Evolutionary conservation across 1,139 yeast species (phyloP).

Genomic region (Nadsonia starkeyi-henricii): DNA sequence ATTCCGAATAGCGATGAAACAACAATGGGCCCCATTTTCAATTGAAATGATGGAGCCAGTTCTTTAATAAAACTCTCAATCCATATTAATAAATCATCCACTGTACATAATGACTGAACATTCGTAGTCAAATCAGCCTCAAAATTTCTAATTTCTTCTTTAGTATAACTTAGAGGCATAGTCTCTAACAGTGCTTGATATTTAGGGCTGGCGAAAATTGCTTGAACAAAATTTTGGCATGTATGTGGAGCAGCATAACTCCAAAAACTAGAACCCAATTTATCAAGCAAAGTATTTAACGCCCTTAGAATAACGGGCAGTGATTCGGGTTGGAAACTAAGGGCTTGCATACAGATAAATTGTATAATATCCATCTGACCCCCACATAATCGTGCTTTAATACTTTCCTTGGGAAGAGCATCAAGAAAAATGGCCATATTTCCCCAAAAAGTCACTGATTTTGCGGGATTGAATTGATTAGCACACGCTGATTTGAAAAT

Average conservation of each 20-base stretch:
- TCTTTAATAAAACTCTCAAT: neutral
- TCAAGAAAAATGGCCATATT: neutral
- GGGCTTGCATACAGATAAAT: neutral
- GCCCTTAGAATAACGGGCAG: neutral
- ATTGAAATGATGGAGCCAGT: neutral
- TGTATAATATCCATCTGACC: neutral
- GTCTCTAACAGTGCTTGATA: conserved; percentile 4
- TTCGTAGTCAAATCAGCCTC: neutral
- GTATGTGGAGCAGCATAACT: conserved; percentile 11
- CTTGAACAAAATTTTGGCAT: conserved; percentile 12
- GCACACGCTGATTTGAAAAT: neutral
- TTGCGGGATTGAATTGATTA: neutral
- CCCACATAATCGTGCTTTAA: neutral
- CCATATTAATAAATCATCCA: neutral
- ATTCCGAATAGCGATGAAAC: neutral
- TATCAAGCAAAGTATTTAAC: neutral
- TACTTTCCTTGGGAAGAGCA: neutral
- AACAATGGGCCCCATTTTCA: neutral
- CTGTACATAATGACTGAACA: neutral
- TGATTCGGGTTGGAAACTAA: neutral
- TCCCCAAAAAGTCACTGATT: neutral
- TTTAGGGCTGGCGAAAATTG: conserved; percentile 8
- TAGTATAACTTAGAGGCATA: neutral
- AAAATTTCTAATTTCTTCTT: neutral
- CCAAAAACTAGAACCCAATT: conserved; percentile 13